These are phyloP conservation scores for Catunica adiposa DNA, from an alignment of 2,329 filamentous ascomycete species.

Conservation along the genomic window DNA sequence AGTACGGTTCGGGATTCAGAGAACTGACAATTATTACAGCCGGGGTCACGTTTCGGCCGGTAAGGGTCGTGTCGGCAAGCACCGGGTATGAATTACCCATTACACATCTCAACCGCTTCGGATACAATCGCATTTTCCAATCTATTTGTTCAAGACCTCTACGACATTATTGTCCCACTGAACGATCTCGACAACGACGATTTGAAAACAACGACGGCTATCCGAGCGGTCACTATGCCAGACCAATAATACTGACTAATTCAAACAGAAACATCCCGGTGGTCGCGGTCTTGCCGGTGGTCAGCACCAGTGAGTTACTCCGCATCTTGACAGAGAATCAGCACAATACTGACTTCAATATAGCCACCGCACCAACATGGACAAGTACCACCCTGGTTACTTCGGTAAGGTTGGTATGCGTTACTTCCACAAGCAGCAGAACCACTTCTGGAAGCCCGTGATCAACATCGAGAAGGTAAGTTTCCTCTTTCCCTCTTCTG, in stretches of 20 bases:
- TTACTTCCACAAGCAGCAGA: conserved; percentile 90
- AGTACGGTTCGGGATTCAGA: conserved; percentile 2
- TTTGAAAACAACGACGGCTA: not conserved
- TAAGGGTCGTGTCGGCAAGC: conserved; percentile 97
- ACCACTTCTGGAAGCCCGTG: conserved; percentile 96
- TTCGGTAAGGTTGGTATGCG: conserved; percentile 95
- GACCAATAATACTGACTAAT: conserved; percentile 9
- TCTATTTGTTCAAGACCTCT: not conserved
- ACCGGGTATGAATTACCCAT: conserved; percentile 38
- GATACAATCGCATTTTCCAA: not conserved
- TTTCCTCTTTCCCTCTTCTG: conserved; percentile 11
- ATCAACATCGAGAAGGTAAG: conserved; percentile 96
- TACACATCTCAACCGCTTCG: not conserved
- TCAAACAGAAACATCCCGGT: conserved; percentile 52
- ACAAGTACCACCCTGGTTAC: conserved; percentile 92
- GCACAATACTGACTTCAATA: no score
- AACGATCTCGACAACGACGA: conserved; percentile 3
- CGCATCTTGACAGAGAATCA: conserved; percentile 2
- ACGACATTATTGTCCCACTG: not conserved
- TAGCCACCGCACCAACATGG: conserved; percentile 15
- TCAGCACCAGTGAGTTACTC: conserved; percentile 57
- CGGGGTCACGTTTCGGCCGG: conserved; percentile 97
- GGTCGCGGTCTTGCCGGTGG: conserved; percentile 87
- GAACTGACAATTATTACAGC: conserved; percentile 32
- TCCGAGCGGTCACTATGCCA: not conserved